A percentile compares a stretch with the other conserved stretches of the same genome.
Evolutionary conservation across 176 grass and related monocot genomes (phyloP).

Genomic region (Oryza longistaminata): DNA sequence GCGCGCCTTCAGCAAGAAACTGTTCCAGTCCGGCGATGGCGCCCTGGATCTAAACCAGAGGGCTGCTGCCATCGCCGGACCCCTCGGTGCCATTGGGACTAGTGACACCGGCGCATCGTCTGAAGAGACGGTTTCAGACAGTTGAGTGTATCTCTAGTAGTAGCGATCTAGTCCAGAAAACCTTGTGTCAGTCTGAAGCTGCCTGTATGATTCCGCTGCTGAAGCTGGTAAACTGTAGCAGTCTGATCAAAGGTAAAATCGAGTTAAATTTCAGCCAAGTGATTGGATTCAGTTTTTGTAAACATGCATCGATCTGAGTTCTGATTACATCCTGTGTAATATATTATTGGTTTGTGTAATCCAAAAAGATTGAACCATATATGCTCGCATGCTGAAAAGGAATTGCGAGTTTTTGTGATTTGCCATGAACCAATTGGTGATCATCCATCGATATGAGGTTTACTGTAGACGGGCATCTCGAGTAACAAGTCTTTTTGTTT

Average conservation of each 20-base stretch:
- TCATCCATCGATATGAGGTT: background rate
- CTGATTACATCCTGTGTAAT: background rate
- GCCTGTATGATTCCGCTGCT: background rate
- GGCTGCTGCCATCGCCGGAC: slow-evolving; percentile 22
- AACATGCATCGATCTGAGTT: background rate
- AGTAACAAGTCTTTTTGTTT: too few relatives aligned
- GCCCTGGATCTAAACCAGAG: slow-evolving; percentile 49
- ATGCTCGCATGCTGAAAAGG: background rate
- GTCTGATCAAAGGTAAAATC: background rate
- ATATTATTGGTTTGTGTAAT: background rate
- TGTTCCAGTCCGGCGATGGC: slow-evolving; percentile 23
- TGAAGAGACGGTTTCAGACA: slow-evolving; percentile 71
- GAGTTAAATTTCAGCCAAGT: background rate
- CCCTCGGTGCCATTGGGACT: slow-evolving; percentile 21
- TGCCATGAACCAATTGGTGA: background rate
- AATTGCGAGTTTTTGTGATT: background rate
- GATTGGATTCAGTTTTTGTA: background rate
- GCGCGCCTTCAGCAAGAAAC: slow-evolving; percentile 35
- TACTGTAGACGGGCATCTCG: background rate
- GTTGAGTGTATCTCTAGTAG: slow-evolving; percentile 25
- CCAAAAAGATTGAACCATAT: background rate
- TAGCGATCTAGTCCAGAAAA: background rate
- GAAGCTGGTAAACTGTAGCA: background rate
- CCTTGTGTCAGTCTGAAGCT: background rate
- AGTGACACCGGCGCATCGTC: slow-evolving; percentile 58